Evolutionary conservation across 805 yeast genomes (phyloP), one percentile per base, ranked within the genome.

Genomic region (Spencermartinsiella europaea): DNA sequence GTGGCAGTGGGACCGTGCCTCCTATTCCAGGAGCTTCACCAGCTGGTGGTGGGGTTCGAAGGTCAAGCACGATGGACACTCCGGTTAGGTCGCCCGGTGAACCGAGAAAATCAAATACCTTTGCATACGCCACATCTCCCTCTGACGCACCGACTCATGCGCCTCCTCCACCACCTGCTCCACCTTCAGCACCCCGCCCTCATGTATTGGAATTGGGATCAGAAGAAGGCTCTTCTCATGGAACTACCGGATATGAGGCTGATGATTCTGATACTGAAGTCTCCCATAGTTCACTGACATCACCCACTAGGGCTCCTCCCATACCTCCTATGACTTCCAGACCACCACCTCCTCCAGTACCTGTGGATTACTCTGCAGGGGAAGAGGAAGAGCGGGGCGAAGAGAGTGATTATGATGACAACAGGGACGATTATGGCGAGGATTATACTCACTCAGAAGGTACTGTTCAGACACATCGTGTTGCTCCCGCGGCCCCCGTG

Each of bases 21-120:
- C 44, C 44, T 12, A 10, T 17, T 7, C 19, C 40, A 8, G 55
- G 58, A 3, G 39, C 48, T 1, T 41, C 46, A 3, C 61, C 60
- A 12, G 55, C 60, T 2, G 36, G 53, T 33, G 60, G 59, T 5
- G 19, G 27, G 34, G 20, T 19, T 16, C 14, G 22, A n/a, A 27
- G 3, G 27, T 40, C 44, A 5, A 16, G 38, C 38, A 15, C 19
- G 8, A 16, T 34, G 19, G 19, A 16, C 7, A 7, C n/a, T 7
- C 19, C 16, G 8, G 16, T 14, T 34, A 16, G 19, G n/a, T 34
- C 37, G n/a, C 37, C 37, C n/a, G 8, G 8, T 7, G 19, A 34
- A 16, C 16, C 19, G 15, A 34, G 37, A 8, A 16, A 16, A n/a
- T 5, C 19, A 34, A 15, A 7, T 7, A 16, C 19, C 8, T 34